A percentile compares a stretch with the other conserved stretches of the same genome.
These are phyloP conservation scores for Melanomma pulvis-pyrius DNA, from an alignment of 495 filamentous ascomycete genomes.

Conservation along the genomic window DNA sequence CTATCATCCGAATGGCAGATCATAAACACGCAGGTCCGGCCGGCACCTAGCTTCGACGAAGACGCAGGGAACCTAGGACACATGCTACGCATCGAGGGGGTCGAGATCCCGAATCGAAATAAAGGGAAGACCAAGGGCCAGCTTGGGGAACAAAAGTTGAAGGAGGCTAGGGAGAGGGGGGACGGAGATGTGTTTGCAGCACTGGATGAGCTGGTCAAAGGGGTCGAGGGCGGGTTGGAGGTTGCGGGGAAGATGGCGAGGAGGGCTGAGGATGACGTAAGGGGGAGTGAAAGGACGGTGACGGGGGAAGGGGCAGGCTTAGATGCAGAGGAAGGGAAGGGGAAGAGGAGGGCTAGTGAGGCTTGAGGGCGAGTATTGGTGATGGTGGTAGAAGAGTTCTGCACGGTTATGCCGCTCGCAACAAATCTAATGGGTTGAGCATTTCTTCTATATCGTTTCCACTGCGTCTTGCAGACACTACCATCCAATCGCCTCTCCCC, in stretches of 20 bases:
- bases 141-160: constrained; percentile 28
- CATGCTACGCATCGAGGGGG: constrained; percentile 44
- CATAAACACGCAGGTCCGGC: constrained; percentile 30
- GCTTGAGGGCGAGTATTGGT: constrained; percentile 20
- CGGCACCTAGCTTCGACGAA: constrained; percentile 44
- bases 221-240: constrained; percentile 33
- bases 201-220: constrained; percentile 30
- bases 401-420: not conserved
- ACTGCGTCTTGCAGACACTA: constrained; percentile 15
- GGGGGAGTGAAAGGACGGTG: constrained; percentile 16
- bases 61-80: constrained; percentile 29
- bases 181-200: constrained; percentile 36
- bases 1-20: constrained; percentile 46
- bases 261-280: constrained; percentile 19
- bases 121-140: constrained; percentile 25
- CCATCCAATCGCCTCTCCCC: constrained; percentile 45
- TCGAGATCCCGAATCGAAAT: constrained; percentile 22
- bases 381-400: not conserved
- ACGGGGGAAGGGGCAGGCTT: not conserved
- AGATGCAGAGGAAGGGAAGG: constrained; percentile 13
- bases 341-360: constrained; percentile 23
- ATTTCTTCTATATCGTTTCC: not conserved
- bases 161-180: constrained; percentile 27
- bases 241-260: constrained; percentile 35
- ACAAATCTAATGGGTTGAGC: too few species aligned